Evolutionary conservation across 352 stramenopile species (phyloP), one percentile per base, ranked within the genome.

Genomic region (Phytophthora tentaculata): DNA sequence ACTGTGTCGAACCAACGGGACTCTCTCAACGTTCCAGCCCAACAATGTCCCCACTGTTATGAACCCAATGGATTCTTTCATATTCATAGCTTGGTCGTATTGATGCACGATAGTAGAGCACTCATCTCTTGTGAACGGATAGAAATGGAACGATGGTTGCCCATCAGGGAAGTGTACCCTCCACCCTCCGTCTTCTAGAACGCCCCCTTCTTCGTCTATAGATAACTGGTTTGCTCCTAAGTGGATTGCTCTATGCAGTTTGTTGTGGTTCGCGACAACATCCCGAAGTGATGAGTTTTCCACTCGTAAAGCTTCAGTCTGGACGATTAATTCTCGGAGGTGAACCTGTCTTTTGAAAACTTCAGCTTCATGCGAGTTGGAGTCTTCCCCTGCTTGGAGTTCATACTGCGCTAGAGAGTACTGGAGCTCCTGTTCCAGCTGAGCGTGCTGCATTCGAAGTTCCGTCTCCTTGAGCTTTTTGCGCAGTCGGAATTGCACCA

Each of bases 241-340:
- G 20, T 59, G 52, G 45, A 79, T 50, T 17, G 67, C 37, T 20
- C 57, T 17, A 26, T 69, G 48, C 13, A 74, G 12, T 20, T 64
- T 68, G 4, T 41, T 16, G 24, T 70, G 52, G 1, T 58, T 53
- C 0, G 47, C n/a, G n/a, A 80, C 43, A 9, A 55, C 47, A 23
- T 76, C 37, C 16, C 52, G 43, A 19, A 83, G 54, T 13, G 41
- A 57, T 7, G 51, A 48, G 54, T 83, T 83, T 24, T 77, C 72
- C 0, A 60, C 17, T 3, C 74, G 69, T 3, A 83, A 57, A 2
- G 48, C 59, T 58, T 79, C 71, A 5, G 50, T 50, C 50, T 76
- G 56, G 5, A 61, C 47, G 8, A 79, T 50, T 23, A 79, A 58
- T 12, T 74, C 29, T 0, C 23, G 50, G 2, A 58, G 22, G 19